Base-by-base conservation (phyloP, 202 grass and related monocot genomes). In the Elaeis oleifera region DNA sequence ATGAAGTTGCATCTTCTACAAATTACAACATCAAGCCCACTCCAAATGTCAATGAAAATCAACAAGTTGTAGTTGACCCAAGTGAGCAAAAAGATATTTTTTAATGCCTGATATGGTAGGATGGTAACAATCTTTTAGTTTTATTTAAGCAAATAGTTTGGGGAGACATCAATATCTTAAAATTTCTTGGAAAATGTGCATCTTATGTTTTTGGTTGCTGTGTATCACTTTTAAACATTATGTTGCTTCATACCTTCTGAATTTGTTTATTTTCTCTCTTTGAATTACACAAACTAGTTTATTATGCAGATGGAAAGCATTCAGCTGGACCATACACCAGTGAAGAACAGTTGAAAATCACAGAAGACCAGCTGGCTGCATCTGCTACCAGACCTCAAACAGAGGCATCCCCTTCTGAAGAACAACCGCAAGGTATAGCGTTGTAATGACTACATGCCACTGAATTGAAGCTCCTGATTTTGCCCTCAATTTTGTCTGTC, bases 281-380 rank as follows among this genome's bases (percentile, higher is more conserved):
- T 21, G 9, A 65, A 44, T 6, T 18, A 25, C 6, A 4, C 6
- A 24, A 21, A 22, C 36, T 13, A 39, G 8, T 39, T 39, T 39
- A 13, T 44, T 56, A 51, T 74, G 77, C 67, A 88, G 90, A 88
- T 79, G 81, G 67, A 32, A 90, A 96, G 63, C 78, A 77, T 65
- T 65, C 88, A 68, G 53, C 21, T 25, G 2, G 6, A 15, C 59
- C 86, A 70, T 85, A 85, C 59, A 81, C 79, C 23, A 92, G 84
- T 18, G 85, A 97, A 74, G 88, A 97, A 39, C 79, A 91, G 19
- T 64, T 89, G 72, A 89, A 97, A 81, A 71, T 97, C 64, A 91
- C 92, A 15, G 79, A 89, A 79, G 82, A 89, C 54, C 84, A 97
- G 63, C 64, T 91, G 18, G 71, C 84, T 61, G 84, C 82, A 58